Base-by-base conservation (phyloP, 805 yeast species). In the Teunomyces kruisii region DNA sequence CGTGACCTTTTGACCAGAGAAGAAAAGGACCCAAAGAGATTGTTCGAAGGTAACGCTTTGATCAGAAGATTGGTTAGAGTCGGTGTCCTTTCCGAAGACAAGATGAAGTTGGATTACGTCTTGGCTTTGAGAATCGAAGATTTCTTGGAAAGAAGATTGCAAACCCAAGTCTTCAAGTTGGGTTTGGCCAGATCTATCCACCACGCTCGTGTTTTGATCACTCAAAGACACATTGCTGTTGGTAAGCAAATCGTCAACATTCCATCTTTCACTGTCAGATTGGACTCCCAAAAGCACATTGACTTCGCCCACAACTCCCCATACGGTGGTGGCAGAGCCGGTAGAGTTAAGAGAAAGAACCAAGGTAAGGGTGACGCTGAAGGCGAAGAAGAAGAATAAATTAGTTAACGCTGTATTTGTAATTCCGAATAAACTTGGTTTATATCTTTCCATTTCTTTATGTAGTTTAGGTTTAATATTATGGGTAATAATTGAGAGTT, bases 311-410 rank as follows among this genome's bases (percentile, higher is more conserved):
- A 94, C 74, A 89, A 88, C 76, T 94, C 99, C 62, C 99, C 99
- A 77, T 92, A 88, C 91, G 99, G 99, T 78, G 99, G 99, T 81
- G 99, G 97, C 67, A 92, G 99, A 83, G 95, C 99, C 65, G 99
- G 99, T 76, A 94, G 99, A 85, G 96, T 89, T 71, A 95, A 94
- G 86, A 89, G 98, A 86, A 88, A 82, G 78, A 83, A 86, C 84
- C 82, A 76, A 70, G 76, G 70, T 66, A 78, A 80, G 75, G 79
- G 74, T 61, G 77, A 70, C 58, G 85, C 73, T 56, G 91, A 75
- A 58, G 89, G 70, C 54, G 92, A 70, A 51, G 96, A 79, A 61
- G 91, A 79, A 64, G 87, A 87, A 76, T 84, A 83, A 80, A 68
- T 74, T 56, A 57, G 46, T 59, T 54, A 54, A 50, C 43, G 39